Evolutionary conservation across 2,329 filamentous ascomycete genomes (phyloP).

Genomic region (Epichloe elymi): DNA sequence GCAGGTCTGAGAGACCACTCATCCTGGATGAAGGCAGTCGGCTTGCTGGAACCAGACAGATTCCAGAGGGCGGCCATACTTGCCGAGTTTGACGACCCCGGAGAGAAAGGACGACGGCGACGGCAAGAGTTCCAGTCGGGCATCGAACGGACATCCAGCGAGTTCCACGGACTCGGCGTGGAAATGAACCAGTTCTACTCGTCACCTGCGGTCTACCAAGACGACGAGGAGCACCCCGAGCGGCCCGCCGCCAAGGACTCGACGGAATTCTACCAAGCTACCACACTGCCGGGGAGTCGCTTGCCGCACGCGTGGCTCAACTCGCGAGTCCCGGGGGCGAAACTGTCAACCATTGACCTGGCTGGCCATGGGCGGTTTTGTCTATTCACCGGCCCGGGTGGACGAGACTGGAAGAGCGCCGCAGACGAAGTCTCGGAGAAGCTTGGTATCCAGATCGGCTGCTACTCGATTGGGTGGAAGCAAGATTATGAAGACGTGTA

Average conservation of each 20-base stretch:
- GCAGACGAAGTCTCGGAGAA: constrained; percentile 23
- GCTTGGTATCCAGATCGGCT: constrained; percentile 33
- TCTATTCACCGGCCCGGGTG: constrained; percentile 42
- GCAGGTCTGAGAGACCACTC: constrained; percentile 39
- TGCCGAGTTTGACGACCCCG: constrained; percentile 26
- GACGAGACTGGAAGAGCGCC: constrained; percentile 38
- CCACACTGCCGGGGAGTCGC: constrained; percentile 44
- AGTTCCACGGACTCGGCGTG: constrained; percentile 42
- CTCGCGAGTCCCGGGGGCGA: constrained; percentile 27
- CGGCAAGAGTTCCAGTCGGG: constrained; percentile 26
- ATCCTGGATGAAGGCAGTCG: constrained; percentile 31
- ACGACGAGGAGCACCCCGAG: constrained; percentile 28
- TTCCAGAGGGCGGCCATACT: constrained; percentile 25
- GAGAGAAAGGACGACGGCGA: constrained; percentile 23
- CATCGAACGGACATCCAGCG: constrained; percentile 29
- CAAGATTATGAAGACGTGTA: constrained; percentile 51
- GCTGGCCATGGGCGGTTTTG: constrained; percentile 41
- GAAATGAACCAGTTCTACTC: constrained; percentile 47
- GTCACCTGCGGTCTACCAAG: constrained; percentile 28
- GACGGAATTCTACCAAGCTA: constrained; percentile 28
- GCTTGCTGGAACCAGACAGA: constrained; percentile 24
- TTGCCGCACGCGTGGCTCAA: constrained; percentile 53
- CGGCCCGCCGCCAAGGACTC: constrained; percentile 21
- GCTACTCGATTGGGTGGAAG: constrained; percentile 40
- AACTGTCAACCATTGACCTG: constrained; percentile 45